phyloP scores from a whole-genome alignment of 345 rosid species.

The Capsella bursapastoris region DNA sequence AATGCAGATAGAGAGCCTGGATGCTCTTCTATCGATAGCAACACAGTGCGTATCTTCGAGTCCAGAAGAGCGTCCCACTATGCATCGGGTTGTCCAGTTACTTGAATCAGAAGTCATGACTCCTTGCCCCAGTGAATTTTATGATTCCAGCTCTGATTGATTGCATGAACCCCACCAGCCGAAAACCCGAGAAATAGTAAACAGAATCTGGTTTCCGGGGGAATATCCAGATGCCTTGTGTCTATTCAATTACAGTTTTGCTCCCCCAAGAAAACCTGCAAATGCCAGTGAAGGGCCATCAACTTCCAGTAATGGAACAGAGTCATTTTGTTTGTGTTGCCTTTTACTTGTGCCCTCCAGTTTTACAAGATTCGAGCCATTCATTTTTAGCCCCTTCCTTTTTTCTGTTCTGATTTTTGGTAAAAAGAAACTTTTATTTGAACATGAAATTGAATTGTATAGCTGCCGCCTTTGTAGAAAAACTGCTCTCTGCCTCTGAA shows the following conservation, averaged over 20 bases:
- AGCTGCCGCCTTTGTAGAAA: slow-evolving; percentile 38
- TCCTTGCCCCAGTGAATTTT: slow-evolving; percentile 97
- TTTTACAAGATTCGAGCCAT: slow-evolving; percentile 38
- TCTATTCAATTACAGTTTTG: slow-evolving; percentile 5
- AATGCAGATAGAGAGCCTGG: slow-evolving; percentile 74
- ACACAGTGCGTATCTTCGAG: slow-evolving; percentile 74
- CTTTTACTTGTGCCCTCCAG: slow-evolving; percentile 15
- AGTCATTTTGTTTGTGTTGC: slow-evolving; percentile 28
- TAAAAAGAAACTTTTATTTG: slow-evolving; percentile 27
- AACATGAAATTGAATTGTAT: slow-evolving; percentile 39
- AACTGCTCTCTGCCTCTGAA: slow-evolving; percentile 25
- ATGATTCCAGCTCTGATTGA: slow-evolving; percentile 92
- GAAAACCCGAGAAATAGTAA: neutral
- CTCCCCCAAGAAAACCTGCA: slow-evolving; percentile 26
- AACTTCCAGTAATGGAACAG: slow-evolving; percentile 25
- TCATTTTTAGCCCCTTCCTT: slow-evolving; percentile 18
- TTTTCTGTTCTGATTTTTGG: slow-evolving; percentile 36
- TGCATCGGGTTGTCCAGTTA: slow-evolving; percentile 94
- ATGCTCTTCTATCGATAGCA: slow-evolving; percentile 82
- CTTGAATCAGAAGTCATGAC: slow-evolving; percentile 98
- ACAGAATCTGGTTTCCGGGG: neutral
- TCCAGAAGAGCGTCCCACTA: slow-evolving; percentile 92
- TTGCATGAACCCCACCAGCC: slow-evolving; percentile 9
- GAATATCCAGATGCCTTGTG: neutral
- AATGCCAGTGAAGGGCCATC: slow-evolving; percentile 22